phyloP scores from a whole-genome alignment of 108 stramenopile genomes.

The Nitzschia palea region DNA sequence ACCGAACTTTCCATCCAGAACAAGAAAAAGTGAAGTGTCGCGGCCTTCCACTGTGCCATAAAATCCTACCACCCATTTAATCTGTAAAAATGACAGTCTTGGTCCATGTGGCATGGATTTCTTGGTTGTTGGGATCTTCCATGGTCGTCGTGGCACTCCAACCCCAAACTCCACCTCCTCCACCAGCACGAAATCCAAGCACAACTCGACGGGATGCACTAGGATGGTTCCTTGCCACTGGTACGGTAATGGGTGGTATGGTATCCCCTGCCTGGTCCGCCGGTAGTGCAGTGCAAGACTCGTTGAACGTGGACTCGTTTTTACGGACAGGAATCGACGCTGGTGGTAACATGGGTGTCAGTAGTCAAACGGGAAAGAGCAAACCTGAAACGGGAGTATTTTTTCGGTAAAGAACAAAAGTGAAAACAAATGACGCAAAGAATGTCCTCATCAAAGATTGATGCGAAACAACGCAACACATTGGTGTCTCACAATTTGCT shows the following conservation, averaged over 20 bases:
- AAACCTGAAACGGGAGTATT: constrained; percentile 61
- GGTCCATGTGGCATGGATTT: not conserved
- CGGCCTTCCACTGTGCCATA: too few species aligned
- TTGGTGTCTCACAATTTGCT: not conserved
- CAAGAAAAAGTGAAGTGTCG: too few species aligned
- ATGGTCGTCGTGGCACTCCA: not conserved
- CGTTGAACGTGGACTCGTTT: constrained; percentile 58
- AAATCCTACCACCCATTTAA: too few species aligned
- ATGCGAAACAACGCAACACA: too few species aligned
- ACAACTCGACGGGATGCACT: constrained; percentile 13
- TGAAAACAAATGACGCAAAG: too few species aligned
- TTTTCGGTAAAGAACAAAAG: constrained; percentile 25
- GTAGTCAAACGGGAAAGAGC: constrained; percentile 65
- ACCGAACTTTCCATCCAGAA: too few species aligned
- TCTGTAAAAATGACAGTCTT: too few species aligned
- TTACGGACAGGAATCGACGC: constrained; percentile 62
- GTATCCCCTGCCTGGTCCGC: constrained; percentile 30
- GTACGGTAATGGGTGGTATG: not conserved
- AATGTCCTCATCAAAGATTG: too few species aligned
- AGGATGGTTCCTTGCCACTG: not conserved
- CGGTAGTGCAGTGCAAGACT: constrained; percentile 58
- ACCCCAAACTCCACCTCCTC: too few species aligned
- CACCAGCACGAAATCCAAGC: too few species aligned
- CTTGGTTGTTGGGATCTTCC: not conserved
- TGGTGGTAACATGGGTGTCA: constrained; percentile 63